phyloP scores from a whole-genome alignment of 331 rosid genomes.

The Malus hybrid region DNA sequence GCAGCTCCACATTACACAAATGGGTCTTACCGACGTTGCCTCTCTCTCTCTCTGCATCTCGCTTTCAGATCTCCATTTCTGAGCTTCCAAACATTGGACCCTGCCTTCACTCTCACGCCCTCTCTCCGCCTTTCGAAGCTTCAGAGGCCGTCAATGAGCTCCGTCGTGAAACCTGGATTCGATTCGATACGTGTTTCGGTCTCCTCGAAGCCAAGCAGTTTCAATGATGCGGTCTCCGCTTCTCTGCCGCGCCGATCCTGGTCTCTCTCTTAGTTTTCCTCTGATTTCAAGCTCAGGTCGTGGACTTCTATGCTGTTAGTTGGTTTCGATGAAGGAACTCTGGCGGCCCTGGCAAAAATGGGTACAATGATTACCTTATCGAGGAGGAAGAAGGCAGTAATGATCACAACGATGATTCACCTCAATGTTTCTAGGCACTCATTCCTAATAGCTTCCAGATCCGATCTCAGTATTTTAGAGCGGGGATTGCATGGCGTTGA shows the following conservation, averaged over 20 bases:
- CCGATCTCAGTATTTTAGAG: too few relatives aligned
- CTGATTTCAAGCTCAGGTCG: conserved; percentile 41
- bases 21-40: not conserved
- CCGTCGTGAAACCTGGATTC: not conserved
- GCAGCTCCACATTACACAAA: too few relatives aligned
- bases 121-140: conserved; percentile 29
- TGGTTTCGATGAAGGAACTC: conserved; percentile 18
- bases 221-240: conserved; percentile 32
- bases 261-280: conserved; percentile 36
- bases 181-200: conserved; percentile 19
- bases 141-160: not conserved
- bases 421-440: too few relatives aligned
- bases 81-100: conserved; percentile 5
- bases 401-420: too few relatives aligned
- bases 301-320: conserved; percentile 18
- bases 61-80: conserved; percentile 25
- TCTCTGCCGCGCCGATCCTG: conserved; percentile 59
- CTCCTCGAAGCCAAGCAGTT: conserved; percentile 18
- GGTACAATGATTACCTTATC: too few relatives aligned
- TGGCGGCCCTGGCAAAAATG: too few relatives aligned
- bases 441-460: too few relatives aligned
- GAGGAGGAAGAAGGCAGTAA: too few relatives aligned
- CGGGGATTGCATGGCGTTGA: too few relatives aligned
- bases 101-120: conserved; percentile 28
- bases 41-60: not conserved